Base-by-base conservation (phyloP, 108 stramenopile genomes). In the Cyclotella choctawhatcheeana region DNA sequence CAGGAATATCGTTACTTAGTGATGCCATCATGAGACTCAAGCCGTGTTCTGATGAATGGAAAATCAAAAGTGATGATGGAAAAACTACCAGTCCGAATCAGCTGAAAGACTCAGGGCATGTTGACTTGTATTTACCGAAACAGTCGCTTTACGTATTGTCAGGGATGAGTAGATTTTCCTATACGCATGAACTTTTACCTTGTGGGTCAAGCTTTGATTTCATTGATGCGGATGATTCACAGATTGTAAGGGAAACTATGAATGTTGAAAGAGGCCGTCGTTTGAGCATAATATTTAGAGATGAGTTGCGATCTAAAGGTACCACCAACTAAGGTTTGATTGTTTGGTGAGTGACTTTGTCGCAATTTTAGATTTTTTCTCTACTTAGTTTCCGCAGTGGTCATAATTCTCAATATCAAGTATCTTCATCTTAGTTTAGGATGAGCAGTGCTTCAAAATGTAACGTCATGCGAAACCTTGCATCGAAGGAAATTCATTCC, bases 1-100 rank as follows among this genome's bases (percentile, higher is more conserved):
- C 96, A 4, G 96, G 96, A n/a, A 30, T 97, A 17, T 91, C 90
- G 0, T 73, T 97, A 17, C 60, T 91, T 47, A 85, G 83, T 33
- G 68, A 88, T 35, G 63, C 81, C 27, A 86, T 92, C 14, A 94
- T 94, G 93, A 71, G 90, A 21, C 73, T 94, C 43, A 71, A 47
- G 59, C 93, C 90, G 0, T 82, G 74, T 31, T 59, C 58, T 0
- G 61, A 58, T n/a, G 67, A 72, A 50, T 59, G 82, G 82, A 31
- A 52, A 59, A 48, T 25, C 51, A 43, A 71, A 51, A 45, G 40
- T 30, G 61, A 55, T 10, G 44, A 77, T 50, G 55, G 2, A 37
- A 37, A 53, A 33, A 55, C 43, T 25, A 14, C 63, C 17, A 35
- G 13, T 20, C 16, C n/a, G n/a, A n/a, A n/a, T n/a, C n/a, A n/a